These are phyloP conservation scores for Trichoderma arundinaceum DNA, from an alignment of 2,329 filamentous ascomycete species.

Conservation along the genomic window DNA sequence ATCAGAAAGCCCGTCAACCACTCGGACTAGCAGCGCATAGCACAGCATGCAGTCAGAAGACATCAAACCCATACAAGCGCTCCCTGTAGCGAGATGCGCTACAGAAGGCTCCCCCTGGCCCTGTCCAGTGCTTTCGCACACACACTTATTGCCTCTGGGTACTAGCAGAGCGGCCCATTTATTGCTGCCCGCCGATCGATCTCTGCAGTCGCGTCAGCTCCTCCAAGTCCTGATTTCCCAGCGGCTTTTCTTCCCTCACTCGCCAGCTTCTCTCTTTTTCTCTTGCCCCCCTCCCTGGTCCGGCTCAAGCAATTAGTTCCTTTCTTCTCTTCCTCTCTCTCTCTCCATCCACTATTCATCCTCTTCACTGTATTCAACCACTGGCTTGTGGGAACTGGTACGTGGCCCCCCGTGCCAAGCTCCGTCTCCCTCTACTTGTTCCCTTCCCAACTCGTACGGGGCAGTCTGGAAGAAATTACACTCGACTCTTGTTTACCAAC, in stretches of 20 bases:
- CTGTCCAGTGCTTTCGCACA: not conserved
- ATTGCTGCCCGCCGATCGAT: conserved; percentile 30
- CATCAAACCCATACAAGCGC: not conserved
- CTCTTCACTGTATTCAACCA: not conserved
- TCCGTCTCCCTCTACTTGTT: not conserved
- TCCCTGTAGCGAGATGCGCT: conserved; percentile 5
- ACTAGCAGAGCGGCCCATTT: conserved; percentile 1
- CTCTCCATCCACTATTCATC: not conserved
- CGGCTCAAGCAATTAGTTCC: not conserved
- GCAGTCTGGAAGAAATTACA: conserved; percentile 31
- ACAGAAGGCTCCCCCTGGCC: conserved; percentile 5
- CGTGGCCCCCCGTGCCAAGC: conserved; percentile 10
- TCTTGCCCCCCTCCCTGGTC: not conserved
- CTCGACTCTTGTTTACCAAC: conserved; percentile 28
- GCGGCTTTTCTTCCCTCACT: conserved; percentile 8
- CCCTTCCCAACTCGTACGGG: conserved; percentile 14
- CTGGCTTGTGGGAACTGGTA: not conserved
- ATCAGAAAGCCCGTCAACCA: not conserved
- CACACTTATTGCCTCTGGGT: not conserved
- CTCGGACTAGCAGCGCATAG: no score
- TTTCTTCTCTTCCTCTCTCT: not conserved
- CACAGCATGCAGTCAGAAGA: not conserved
- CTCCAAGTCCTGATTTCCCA: conserved; percentile 11
- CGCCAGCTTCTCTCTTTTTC: not conserved
- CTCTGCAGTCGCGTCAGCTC: conserved; percentile 26